phyloP scores from a whole-genome alignment of 495 filamentous ascomycete species.

The Penicillium ucsense region DNA sequence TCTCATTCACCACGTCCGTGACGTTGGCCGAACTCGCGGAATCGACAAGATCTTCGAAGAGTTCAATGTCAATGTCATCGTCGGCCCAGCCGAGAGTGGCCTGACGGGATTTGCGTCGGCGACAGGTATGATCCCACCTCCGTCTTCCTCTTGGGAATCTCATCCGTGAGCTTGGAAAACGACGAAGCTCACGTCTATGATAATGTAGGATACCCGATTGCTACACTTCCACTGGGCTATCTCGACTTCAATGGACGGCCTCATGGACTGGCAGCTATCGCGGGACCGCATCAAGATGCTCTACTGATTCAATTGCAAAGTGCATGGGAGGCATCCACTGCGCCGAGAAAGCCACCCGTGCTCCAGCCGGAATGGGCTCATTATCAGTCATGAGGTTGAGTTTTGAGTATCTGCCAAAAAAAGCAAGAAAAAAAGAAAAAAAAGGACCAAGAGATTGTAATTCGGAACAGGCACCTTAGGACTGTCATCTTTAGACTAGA shows the following conservation, averaged over 20 bases:
- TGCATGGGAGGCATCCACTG: neutral
- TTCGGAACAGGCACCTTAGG: too few species aligned
- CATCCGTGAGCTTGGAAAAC: neutral
- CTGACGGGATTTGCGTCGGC: neutral
- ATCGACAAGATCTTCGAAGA: neutral
- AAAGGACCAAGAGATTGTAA: too few species aligned
- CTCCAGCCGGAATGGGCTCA: too few species aligned
- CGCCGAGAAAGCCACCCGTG: neutral
- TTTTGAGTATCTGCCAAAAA: too few species aligned
- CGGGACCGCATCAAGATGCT: neutral
- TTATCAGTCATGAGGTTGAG: too few species aligned
- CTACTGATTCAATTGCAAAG: neutral
- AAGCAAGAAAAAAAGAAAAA: too few species aligned
- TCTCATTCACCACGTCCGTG: neutral
- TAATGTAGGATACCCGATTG: neutral
- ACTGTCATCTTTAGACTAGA: too few species aligned
- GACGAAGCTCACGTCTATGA: neutral
- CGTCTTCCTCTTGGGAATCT: neutral
- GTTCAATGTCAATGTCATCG: neutral
- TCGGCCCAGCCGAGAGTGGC: neutral
- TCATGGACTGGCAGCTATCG: neutral
- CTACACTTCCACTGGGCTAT: neutral
- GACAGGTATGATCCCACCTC: neutral
- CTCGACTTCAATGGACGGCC: neutral
- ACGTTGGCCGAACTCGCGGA: neutral